Evolutionary conservation across 306 rosid species (phyloP), one percentile per base, ranked within the genome.

Genomic region (Begonia masoniana): DNA sequence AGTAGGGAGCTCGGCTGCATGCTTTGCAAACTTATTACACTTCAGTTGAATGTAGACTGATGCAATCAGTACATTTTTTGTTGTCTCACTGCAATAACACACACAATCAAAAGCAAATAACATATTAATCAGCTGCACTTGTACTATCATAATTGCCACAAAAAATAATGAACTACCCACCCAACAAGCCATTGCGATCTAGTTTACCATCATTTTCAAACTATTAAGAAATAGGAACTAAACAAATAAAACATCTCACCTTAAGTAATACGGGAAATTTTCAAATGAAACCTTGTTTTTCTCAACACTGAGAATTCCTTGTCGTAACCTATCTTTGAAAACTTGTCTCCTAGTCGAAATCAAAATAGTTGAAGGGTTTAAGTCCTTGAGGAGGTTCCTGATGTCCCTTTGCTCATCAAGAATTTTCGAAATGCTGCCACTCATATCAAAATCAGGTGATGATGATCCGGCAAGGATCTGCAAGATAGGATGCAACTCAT

Each of bases 231-330:
- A 31, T 31, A 5, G 39, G 4, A 31, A 31, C 39, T 60, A 49
- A 16, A 51, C 61, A 62, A 47, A 63, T 14, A 35, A 47, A n/a
- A 21, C 54, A 62, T 52, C 52, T 61, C 39, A 92, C 99, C 99
- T 92, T 64, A 92, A 75, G 74, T 73, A 92, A 67, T 92, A 92
- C 36, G 99, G 99, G 58, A 92, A 92, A 68, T 61, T 68, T 74
- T 86, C 96, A 55, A 92, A 86, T 36, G 88, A 77, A 62, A 79
- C 89, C 56, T 75, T 84, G 61, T 76, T 83, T 47, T 74, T 68
- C 43, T 74, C 84, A 58, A 81, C 73, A 68, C 56, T 52, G 43
- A 92, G 72, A 76, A 92, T 76, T 69, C 76, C 79, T 65, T 75
- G 66, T 52, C 62, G 82, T 66, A 92, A 59, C 63, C 66, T 83